phyloP scores from a whole-genome alignment of 1,139 yeast species.

The Debaryomyces subglobosus region DNA sequence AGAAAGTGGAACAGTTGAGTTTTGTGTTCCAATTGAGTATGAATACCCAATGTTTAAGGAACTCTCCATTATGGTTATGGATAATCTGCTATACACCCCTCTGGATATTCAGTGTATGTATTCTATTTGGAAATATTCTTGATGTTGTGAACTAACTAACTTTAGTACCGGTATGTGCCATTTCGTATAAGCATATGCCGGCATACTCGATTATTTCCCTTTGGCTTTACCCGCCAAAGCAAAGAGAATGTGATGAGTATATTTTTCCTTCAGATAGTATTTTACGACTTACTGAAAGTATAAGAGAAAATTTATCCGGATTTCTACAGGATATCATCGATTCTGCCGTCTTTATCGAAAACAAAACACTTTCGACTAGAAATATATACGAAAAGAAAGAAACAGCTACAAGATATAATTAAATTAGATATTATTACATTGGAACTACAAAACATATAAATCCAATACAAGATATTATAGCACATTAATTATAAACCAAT shows the following conservation, averaged over 20 bases:
- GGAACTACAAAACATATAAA: slow-evolving; percentile 3
- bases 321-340: slow-evolving; percentile 11
- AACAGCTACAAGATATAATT: background rate
- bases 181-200: slow-evolving; percentile 18
- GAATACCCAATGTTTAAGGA: slow-evolving; percentile 18
- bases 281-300: slow-evolving; percentile 16
- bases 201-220: slow-evolving; percentile 24
- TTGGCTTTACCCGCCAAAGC: slow-evolving; percentile 24
- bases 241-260: slow-evolving; percentile 6
- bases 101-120: slow-evolving; percentile 19
- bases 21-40: slow-evolving; percentile 14
- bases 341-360: slow-evolving; percentile 21
- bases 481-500: background rate
- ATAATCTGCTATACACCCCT: slow-evolving; percentile 20
- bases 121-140: background rate
- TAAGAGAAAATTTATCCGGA: slow-evolving; percentile 16
- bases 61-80: slow-evolving; percentile 14
- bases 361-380: slow-evolving; percentile 14
- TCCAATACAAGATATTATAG: slow-evolving; percentile 1
- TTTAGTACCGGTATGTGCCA: slow-evolving; percentile 24
- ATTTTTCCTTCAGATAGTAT: slow-evolving; percentile 15
- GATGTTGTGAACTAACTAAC: slow-evolving; percentile 13
- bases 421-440: slow-evolving; percentile 5
- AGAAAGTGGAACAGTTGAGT: slow-evolving; percentile 16
- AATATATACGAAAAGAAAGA: slow-evolving; percentile 9